phyloP scores from a whole-genome alignment of 202 grass and related monocot species.

The Zoysia matrella region DNA sequence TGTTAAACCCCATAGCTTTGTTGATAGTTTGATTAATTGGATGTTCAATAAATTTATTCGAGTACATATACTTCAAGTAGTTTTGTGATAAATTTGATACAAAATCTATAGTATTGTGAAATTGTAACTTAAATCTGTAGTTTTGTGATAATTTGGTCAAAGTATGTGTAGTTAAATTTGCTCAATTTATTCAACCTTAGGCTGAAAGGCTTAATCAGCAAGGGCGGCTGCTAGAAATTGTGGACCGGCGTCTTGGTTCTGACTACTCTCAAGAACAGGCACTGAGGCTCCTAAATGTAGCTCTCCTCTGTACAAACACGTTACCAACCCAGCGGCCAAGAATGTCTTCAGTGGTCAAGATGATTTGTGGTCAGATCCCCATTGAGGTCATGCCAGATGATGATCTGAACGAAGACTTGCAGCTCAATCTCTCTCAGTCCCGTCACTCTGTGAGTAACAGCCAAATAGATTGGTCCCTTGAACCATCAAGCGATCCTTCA shows the following conservation, averaged over 20 bases:
- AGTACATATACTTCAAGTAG: too few relatives aligned
- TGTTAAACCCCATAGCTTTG: constrained; percentile 3
- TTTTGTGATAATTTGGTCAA: too few relatives aligned
- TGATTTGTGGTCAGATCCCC: constrained; percentile 66
- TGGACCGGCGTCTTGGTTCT: constrained; percentile 69
- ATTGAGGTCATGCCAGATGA: constrained; percentile 45
- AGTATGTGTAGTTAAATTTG: too few relatives aligned
- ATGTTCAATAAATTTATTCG: neutral
- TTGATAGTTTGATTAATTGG: constrained; percentile 7
- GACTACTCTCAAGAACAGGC: constrained; percentile 66
- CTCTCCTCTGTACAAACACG: constrained; percentile 73
- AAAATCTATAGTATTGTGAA: too few relatives aligned
- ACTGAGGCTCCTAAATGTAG: constrained; percentile 59
- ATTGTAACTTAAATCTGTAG: too few relatives aligned
- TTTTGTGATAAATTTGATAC: too few relatives aligned
- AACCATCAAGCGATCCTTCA: constrained; percentile 48
- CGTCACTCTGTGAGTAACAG: constrained; percentile 35
- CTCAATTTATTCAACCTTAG: constrained; percentile 35
- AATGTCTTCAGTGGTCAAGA: constrained; percentile 80
- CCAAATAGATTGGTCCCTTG: constrained; percentile 39
- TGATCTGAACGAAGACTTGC: constrained; percentile 44
- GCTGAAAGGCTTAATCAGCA: constrained; percentile 68
- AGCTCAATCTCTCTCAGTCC: constrained; percentile 33
- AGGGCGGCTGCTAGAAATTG: constrained; percentile 74
- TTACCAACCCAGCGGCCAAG: constrained; percentile 63